A percentile compares a stretch with the other conserved stretches of the same genome.
phyloP scores from a whole-genome alignment of 129 eudicot genomes.

The Pseudognaphalium luteoalbum region DNA sequence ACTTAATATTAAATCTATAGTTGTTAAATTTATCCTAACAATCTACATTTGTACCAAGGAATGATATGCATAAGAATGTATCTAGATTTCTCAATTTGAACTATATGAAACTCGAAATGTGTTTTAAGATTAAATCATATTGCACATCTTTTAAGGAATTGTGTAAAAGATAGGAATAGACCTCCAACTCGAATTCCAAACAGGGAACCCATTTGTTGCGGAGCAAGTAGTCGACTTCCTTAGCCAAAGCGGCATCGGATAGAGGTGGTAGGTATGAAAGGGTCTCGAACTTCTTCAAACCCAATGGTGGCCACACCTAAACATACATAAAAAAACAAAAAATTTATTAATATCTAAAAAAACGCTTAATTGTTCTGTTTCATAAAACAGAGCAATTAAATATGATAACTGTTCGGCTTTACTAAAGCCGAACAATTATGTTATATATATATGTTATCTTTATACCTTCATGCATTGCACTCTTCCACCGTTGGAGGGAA shows the following conservation, averaged over 20 bases:
- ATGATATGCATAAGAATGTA: not conserved
- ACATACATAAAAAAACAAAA: not conserved
- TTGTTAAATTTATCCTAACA: no score
- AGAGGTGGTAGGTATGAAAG: slow-evolving; percentile 60
- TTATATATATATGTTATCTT: no score
- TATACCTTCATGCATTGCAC: slow-evolving; percentile 64
- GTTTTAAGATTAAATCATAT: no score
- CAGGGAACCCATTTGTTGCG: slow-evolving; percentile 75
- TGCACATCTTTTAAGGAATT: not conserved
- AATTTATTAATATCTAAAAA: not conserved
- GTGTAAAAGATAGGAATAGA: slow-evolving; percentile 21
- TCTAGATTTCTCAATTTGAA: not conserved
- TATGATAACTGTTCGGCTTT: not conserved
- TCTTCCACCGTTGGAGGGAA: slow-evolving; percentile 56
- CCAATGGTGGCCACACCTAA: slow-evolving; percentile 67
- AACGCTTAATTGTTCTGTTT: not conserved
- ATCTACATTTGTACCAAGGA: not conserved
- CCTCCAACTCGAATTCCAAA: slow-evolving; percentile 55
- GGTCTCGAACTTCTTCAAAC: slow-evolving; percentile 66
- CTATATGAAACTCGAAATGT: no score
- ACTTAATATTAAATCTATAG: no score
- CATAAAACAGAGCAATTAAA: not conserved
- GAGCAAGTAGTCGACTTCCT: slow-evolving; percentile 62
- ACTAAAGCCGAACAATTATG: no score
- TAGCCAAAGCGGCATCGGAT: slow-evolving; percentile 11